Percentiles rank a stretch among this genome's conserved stretches.
phyloP scores from a whole-genome alignment of 1,284 basidiomycete species.

The Malassezia pachydermatis region DNA sequence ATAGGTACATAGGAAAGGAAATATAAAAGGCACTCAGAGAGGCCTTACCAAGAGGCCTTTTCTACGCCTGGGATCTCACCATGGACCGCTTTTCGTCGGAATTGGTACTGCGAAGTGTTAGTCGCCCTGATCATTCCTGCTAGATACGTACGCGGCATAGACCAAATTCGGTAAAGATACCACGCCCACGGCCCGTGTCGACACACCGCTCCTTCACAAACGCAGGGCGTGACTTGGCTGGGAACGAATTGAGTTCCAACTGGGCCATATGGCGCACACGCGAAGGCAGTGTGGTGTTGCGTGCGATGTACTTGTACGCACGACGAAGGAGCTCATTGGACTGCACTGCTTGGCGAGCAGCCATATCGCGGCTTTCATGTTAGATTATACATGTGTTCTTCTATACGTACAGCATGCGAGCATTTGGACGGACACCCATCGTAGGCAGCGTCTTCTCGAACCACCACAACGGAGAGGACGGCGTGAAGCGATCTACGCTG shows the following conservation, averaged over 20 bases:
- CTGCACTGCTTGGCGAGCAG: conserved; percentile 41
- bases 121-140: not conserved
- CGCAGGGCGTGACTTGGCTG: conserved; percentile 66
- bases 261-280: conserved; percentile 91
- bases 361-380: conserved; percentile 38
- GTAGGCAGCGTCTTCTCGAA: not conserved
- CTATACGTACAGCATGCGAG: conserved; percentile 15
- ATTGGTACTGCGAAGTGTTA: conserved; percentile 61
- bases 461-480: no score
- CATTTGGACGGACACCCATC: conserved; percentile 15
- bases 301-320: conserved; percentile 46
- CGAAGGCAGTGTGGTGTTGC: conserved; percentile 41
- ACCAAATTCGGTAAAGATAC: conserved; percentile 77
- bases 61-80: conserved; percentile 73
- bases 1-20: not conserved
- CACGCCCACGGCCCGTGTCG: conserved; percentile 72
- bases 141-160: conserved; percentile 63
- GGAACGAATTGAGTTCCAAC: conserved; percentile 78
- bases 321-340: conserved; percentile 44
- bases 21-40: not conserved
- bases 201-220: conserved; percentile 78
- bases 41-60: conserved; percentile 71
- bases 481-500: not conserved
- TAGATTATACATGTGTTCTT: conserved; percentile 4
- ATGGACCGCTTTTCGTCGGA: conserved; percentile 66